These are phyloP conservation scores for Tilletia indica DNA, from an alignment of 1,284 basidiomycete genomes.

Conservation along the genomic window DNA sequence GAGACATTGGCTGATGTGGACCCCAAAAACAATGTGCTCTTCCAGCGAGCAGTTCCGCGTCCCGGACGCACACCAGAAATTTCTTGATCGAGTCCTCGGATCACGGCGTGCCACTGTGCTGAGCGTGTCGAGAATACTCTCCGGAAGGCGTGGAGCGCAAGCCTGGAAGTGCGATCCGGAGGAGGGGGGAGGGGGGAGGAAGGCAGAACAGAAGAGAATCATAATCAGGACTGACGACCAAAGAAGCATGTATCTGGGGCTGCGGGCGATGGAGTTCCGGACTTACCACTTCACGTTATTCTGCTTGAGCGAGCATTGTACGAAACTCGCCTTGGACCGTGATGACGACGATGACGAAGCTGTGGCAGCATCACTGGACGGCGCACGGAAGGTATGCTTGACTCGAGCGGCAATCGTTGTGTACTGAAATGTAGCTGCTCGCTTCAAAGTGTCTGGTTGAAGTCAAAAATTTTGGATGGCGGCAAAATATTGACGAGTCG, in stretches of 20 bases:
- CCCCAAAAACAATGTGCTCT: background rate
- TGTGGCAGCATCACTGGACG: constrained; percentile 49
- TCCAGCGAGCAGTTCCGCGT: background rate
- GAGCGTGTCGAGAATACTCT: constrained; percentile 61
- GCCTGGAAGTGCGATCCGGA: constrained; percentile 59
- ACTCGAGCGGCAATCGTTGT: constrained; percentile 61
- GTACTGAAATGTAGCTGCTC: constrained; percentile 64
- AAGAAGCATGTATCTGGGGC: background rate
- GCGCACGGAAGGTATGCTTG: constrained; percentile 58
- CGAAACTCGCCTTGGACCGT: constrained; percentile 65
- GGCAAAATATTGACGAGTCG: too few relatives aligned
- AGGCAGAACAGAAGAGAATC: background rate
- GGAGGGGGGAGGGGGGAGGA: background rate
- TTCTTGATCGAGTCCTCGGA: background rate
- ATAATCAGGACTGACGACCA: background rate
- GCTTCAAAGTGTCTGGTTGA: constrained; percentile 64
- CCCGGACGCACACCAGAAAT: background rate
- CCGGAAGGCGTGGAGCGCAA: constrained; percentile 76
- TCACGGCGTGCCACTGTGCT: constrained; percentile 11
- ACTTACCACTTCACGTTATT: background rate
- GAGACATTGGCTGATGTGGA: background rate
- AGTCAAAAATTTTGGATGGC: too few relatives aligned
- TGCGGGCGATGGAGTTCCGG: background rate
- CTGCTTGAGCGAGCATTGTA: background rate
- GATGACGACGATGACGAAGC: constrained; percentile 61